Percentiles rank a stretch among this genome's conserved stretches.
Evolutionary conservation across 805 yeast genomes (phyloP).

Genomic region (Pichia californica): DNA sequence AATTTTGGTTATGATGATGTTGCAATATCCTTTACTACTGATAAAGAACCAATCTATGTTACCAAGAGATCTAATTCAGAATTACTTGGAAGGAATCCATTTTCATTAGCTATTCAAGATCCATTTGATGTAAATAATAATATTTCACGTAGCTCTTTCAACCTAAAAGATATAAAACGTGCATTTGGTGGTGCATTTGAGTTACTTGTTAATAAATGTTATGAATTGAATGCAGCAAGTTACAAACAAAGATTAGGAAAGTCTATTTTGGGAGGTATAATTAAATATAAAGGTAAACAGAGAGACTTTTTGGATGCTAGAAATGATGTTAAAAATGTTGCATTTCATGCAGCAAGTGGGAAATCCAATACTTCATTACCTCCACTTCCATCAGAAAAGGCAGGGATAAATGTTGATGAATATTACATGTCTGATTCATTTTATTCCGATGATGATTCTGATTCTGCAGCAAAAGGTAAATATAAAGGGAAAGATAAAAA

Average conservation of each 20-base stretch:
- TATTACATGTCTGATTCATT: constrained; percentile 33
- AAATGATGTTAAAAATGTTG: constrained; percentile 53
- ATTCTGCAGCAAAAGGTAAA: constrained; percentile 13
- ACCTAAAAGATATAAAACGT: constrained; percentile 69
- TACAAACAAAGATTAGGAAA: constrained; percentile 62
- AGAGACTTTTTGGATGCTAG: constrained; percentile 78
- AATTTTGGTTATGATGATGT: constrained; percentile 80
- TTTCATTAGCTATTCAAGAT: constrained; percentile 74
- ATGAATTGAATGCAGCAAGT: constrained; percentile 58
- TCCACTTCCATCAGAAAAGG: constrained; percentile 31
- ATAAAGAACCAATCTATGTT: constrained; percentile 53
- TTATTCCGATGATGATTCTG: constrained; percentile 25
- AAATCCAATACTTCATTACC: constrained; percentile 18
- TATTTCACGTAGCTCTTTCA: constrained; percentile 79
- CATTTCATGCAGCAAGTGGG: constrained; percentile 32
- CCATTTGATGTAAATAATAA: constrained; percentile 83
- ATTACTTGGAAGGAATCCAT: constrained; percentile 45
- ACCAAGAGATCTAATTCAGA: constrained; percentile 39
- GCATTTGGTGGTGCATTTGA: constrained; percentile 89
- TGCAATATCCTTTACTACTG: constrained; percentile 52
- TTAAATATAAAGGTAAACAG: constrained; percentile 64
- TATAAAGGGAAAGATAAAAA: constrained; percentile 14
- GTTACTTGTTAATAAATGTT: constrained; percentile 65
- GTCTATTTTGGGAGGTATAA: constrained; percentile 74
- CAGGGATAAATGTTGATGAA: constrained; percentile 35